Base-by-base conservation (phyloP, 129 eudicot species). In the Oenanthe sinensis region DNA sequence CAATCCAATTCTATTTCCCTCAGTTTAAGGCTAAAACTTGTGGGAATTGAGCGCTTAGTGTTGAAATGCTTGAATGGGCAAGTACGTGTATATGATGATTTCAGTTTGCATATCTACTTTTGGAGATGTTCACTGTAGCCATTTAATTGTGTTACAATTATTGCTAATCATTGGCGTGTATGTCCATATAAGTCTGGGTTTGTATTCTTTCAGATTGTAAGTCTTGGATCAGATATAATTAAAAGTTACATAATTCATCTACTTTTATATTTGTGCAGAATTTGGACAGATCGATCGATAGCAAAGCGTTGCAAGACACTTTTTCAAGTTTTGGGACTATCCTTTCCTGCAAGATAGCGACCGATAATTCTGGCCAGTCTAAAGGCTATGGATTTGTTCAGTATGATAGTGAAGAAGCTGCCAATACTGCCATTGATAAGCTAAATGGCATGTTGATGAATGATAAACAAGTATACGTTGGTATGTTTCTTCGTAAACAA, bases 331-430 rank as follows among this genome's bases (percentile, higher is more conserved):
- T 82, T 60, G 93, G 93, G 3, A 81, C 69, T 50, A 87, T 89
- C 19, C 82, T 89, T 6, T 89, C 89, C 17, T 85, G 84, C 86
- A 89, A 87, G 80, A 81, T 86, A 28, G 87, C 79, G 11, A 83
- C 86, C 5, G 93, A 87, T 70, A 54, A 75, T 20, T 76, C 80
- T 36, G 90, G 89, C 12, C 83, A 81, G 65, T 89, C 90, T 47
- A 87, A 87, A 80, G 93, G 93, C 43, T 89, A 86, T 48, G 93
- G 93, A 0, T 89, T 84, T 74, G 93, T 89, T 65, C 87, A 87
- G 69, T 89, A 80, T 60, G 87, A 87, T 19, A 73, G 75, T 43
- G 89, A 85, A 60, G 93, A 85, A 77, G 77, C 86, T 78, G 91
- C 93, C 16, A 83, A 81, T 46, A 75, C 22, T 26, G 93, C 93